Evolutionary conservation across 192 early-diverging fungal genomes (phyloP).

Genomic region (Gamsiella multidivaricata): DNA sequence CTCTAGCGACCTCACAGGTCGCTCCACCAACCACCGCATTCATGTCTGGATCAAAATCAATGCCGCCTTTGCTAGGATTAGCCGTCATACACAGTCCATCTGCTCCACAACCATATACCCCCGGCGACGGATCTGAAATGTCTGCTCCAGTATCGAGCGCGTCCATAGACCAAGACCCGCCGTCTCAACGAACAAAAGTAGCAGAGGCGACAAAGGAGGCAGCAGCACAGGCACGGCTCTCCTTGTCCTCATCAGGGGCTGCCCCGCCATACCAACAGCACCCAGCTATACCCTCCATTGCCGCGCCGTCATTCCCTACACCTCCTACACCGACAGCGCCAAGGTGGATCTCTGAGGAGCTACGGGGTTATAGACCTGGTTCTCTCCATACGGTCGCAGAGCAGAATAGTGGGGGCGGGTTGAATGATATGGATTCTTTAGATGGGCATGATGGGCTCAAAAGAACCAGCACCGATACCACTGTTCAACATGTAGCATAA

Average conservation of each 20-base stretch:
- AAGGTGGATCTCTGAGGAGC: neutral
- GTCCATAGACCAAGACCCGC: neutral
- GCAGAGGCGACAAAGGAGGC: neutral
- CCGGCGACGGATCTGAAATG: neutral
- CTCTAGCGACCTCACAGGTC: no score
- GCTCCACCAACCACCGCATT: neutral
- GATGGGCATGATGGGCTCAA: no score
- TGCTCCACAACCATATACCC: slow-evolving; percentile 5
- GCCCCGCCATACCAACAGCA: slow-evolving; percentile 4
- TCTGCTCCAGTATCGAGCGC: neutral
- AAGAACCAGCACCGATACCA: no score
- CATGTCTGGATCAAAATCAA: neutral
- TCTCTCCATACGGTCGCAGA: neutral
- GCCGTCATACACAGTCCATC: neutral
- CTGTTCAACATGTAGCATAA: no score
- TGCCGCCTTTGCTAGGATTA: neutral
- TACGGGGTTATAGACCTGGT: neutral
- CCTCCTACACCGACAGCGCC: slow-evolving; percentile 11
- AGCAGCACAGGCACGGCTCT: neutral
- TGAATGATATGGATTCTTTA: no score
- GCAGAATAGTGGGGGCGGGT: neutral
- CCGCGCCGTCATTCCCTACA: slow-evolving; percentile 9
- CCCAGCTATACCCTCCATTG: neutral
- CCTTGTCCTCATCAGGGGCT: neutral
- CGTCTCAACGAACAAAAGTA: neutral